phyloP scores from a whole-genome alignment of 768 basidiomycete species.

The Pleurotus sapidus region DNA sequence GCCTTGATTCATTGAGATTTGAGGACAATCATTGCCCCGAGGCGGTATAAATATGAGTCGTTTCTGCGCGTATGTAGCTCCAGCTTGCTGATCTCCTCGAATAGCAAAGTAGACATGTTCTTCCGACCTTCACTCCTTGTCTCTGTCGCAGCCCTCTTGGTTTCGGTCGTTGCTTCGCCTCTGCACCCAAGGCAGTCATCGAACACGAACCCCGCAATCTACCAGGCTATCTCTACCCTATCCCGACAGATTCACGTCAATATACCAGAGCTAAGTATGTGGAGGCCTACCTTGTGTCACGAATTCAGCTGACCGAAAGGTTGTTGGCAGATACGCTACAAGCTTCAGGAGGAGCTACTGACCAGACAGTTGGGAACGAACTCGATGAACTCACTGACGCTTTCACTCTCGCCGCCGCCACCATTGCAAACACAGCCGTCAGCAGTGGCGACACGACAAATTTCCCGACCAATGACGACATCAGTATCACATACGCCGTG shows the following conservation, averaged over 20 bases:
- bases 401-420: slow-evolving; percentile 18
- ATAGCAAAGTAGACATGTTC: neutral
- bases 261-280: slow-evolving; percentile 24
- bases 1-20: neutral
- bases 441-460: slow-evolving; percentile 28
- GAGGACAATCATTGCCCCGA: neutral
- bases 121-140: slow-evolving; percentile 12
- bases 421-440: slow-evolving; percentile 20
- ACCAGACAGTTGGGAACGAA: slow-evolving; percentile 23
- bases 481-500: slow-evolving; percentile 27
- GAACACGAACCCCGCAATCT: slow-evolving; percentile 30
- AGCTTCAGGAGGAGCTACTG: slow-evolving; percentile 24
- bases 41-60: neutral
- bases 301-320: neutral
- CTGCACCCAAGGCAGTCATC: slow-evolving; percentile 25
- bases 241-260: slow-evolving; percentile 16
- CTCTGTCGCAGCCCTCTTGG: slow-evolving; percentile 21
- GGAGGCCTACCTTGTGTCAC: too few species aligned
- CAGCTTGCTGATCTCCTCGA: too few species aligned
- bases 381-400: slow-evolving; percentile 22
- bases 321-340: slow-evolving; percentile 21
- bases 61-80: neutral
- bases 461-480: slow-evolving; percentile 30
- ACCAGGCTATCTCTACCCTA: slow-evolving; percentile 22
- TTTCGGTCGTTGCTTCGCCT: slow-evolving; percentile 24